Evolutionary conservation across 495 filamentous ascomycete species (phyloP), one percentile per base, ranked within the genome.

Genomic region (Xylaria flabelliformis): DNA sequence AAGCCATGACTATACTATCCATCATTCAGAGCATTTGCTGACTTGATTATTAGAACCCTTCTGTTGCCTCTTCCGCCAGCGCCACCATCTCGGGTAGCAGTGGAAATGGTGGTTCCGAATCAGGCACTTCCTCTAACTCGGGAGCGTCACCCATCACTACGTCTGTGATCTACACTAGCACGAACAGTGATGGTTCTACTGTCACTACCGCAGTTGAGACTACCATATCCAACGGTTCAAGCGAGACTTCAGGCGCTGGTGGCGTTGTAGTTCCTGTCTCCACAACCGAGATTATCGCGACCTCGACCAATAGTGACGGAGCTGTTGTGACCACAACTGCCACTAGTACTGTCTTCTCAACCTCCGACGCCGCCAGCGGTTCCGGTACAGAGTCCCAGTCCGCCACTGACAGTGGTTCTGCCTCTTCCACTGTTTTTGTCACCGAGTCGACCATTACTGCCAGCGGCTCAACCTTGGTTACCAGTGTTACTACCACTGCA

Each of bases 381-480:
- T 75, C 75, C 59, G 75, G 73, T 24, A 58, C 74, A 13, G 68
- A 71, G 44, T 76, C 76, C 29, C 75, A 58, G 71, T 77, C 72
- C 69, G 67, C 70, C 32, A 74, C 67, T 26, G 72, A 72, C 32
- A 73, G 53, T 56, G 73, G 72, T 36, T 75, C 75, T 15, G 72
- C 66, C 67, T 73, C 77, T 53, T 66, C 72, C 39, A 77, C 70
- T 10, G 64, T 73, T 24, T 70, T 55, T 32, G 75, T 72, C 51
- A 77, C 74, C 9, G 69, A 74, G 72, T 74, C 78, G 17, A 63
- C 78, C 26, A 70, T 80, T 64, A 80, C 80, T 48, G 76, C 80
- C 48, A 75, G 77, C 67, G 78, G 71, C 46, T 84, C 77, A 48
- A 84, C 83, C 13, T 70, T 76, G 50, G 74, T 69, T 59, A 70